Percentiles rank a stretch among this genome's conserved stretches.
Evolutionary conservation across 208 protist genomes (phyloP).

Genomic region (Leishmania arabica): DNA sequence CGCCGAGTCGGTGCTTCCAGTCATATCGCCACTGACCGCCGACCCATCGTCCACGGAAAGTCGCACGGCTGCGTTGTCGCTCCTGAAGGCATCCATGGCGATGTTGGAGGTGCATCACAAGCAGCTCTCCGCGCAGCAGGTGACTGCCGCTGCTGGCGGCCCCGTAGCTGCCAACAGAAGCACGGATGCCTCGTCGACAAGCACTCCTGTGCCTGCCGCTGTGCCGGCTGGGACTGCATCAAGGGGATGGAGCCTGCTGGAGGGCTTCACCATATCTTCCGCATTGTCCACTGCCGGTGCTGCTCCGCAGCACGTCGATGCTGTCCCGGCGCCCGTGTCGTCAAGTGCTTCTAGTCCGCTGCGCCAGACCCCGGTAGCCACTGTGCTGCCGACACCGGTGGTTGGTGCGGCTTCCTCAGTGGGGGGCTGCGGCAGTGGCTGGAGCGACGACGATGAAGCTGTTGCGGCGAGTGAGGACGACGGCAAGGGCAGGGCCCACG

Average conservation of each 20-base stretch:
- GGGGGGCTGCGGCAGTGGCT: constrained; percentile 20
- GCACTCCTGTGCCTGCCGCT: neutral
- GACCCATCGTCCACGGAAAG: constrained; percentile 56
- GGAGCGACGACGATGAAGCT: constrained; percentile 18
- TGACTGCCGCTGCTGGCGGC: neutral
- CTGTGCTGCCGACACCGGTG: neutral
- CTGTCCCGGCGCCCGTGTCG: neutral
- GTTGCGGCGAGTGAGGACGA: neutral
- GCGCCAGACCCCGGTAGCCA: neutral
- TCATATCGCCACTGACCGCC: constrained; percentile 56
- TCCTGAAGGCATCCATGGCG: constrained; percentile 35
- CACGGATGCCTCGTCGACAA: neutral
- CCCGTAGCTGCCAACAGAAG: neutral
- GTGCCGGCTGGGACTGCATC: neutral
- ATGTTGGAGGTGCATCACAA: constrained; percentile 29
- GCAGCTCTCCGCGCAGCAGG: constrained; percentile 13
- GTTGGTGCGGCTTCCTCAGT: neutral
- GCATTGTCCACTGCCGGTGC: neutral
- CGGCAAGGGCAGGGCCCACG: neutral
- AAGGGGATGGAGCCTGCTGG: neutral
- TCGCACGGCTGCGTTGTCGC: constrained; percentile 42
- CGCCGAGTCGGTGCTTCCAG: constrained; percentile 60
- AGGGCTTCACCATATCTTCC: neutral
- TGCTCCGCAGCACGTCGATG: neutral
- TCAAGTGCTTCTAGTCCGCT: neutral